phyloP scores from a whole-genome alignment of 768 basidiomycete genomes.

The Hemileccinum rubropunctum region DNA sequence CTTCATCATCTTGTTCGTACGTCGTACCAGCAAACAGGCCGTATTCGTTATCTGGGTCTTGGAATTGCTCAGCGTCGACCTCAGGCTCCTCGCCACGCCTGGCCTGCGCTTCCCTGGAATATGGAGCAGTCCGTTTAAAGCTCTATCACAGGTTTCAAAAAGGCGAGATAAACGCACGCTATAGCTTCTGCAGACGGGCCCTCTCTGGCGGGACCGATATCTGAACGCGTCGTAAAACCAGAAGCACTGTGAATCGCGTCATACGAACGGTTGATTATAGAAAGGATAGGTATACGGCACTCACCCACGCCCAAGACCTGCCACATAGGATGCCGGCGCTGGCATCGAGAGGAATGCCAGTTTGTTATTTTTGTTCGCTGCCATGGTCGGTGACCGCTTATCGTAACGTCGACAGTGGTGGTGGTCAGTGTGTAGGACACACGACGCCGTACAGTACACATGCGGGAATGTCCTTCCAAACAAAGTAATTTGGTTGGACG shows the following conservation, averaged over 20 bases:
- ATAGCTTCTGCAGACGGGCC: conserved; percentile 90
- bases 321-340: conserved; percentile 95
- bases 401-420: neutral
- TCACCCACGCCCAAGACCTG: conserved; percentile 96
- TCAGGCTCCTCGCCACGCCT: conserved; percentile 86
- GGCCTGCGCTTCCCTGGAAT: conserved; percentile 77
- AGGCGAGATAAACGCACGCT: conserved; percentile 53
- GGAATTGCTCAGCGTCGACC: conserved; percentile 86
- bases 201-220: conserved; percentile 97
- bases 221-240: conserved; percentile 95
- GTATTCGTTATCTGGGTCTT: conserved; percentile 97
- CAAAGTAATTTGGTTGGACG: too few species aligned
- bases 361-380: conserved; percentile 68
- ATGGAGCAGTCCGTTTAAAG: neutral
- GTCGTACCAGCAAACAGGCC: conserved; percentile 95
- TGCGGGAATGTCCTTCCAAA: too few species aligned
- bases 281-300: conserved; percentile 27
- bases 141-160: neutral
- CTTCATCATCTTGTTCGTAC: conserved; percentile 97
- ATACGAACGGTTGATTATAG: conserved; percentile 3
- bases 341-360: conserved; percentile 88
- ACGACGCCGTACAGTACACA: too few species aligned
- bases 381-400: conserved; percentile 32
- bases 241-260: conserved; percentile 62
- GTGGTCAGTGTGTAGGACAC: too few species aligned